Evolutionary conservation across 352 stramenopile genomes (phyloP).

Genomic region (Phytopythium sindhum): DNA sequence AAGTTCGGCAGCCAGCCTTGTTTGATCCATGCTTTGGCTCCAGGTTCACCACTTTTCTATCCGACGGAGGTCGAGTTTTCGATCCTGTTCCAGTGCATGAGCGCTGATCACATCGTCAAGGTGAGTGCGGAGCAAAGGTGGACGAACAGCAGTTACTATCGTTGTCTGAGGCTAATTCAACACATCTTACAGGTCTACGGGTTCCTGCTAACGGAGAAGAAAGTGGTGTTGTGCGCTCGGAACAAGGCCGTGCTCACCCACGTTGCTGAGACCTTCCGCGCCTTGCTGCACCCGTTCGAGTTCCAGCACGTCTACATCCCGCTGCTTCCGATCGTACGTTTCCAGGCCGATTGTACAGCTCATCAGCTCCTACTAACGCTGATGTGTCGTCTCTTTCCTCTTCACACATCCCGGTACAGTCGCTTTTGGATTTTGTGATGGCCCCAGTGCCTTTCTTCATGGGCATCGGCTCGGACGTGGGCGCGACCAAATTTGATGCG

Average conservation of each 20-base stretch:
- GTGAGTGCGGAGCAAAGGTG: conserved; percentile 16
- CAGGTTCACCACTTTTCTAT: conserved; percentile 29
- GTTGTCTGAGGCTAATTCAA: not conserved
- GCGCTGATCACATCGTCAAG: conserved; percentile 61
- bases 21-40: conserved; percentile 27
- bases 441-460: conserved; percentile 80
- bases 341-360: not conserved
- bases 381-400: not conserved
- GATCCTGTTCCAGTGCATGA: conserved; percentile 66
- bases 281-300: conserved; percentile 60
- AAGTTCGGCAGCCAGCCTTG: conserved; percentile 31
- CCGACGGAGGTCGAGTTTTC: conserved; percentile 67
- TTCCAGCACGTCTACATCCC: conserved; percentile 78
- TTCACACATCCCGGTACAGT: conserved; percentile 19
- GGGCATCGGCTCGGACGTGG: conserved; percentile 45
- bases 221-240: conserved; percentile 55
- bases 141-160: too few relatives aligned
- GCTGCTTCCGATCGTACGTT: conserved; percentile 22
- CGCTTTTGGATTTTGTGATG: conserved; percentile 64
- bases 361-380: not conserved
- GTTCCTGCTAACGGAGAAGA: conserved; percentile 66
- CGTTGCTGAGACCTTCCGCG: conserved; percentile 57
- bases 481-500: conserved; percentile 29
- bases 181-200: conserved; percentile 29
- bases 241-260: conserved; percentile 61